Base-by-base conservation (phyloP, 129 eudicot genomes). In the Saussurea involucrata region DNA sequence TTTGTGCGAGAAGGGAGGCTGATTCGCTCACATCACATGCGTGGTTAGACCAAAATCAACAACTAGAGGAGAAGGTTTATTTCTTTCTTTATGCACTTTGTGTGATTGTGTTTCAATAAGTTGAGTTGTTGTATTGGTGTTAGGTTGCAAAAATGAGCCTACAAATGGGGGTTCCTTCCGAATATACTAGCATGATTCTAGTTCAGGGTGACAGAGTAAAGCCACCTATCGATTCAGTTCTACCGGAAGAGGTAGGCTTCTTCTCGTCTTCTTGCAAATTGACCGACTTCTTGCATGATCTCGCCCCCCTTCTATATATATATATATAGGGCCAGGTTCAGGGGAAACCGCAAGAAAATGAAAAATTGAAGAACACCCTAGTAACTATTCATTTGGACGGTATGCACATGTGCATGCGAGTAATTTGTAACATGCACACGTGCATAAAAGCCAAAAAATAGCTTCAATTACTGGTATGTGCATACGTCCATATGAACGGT, bases 91-190 rank as follows among this genome's bases (percentile, higher is more conserved):
- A 4, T 61, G 28, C 22, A 46, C 53, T 42, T 36, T 67, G 80
- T 68, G 72, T 24, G 66, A 25, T 58, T 81, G 34, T 49, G 20
- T 44, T 67, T 34, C 17, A 67, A 29, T 68, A n/a, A 25, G 13
- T 53, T 10, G 72, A 44, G 33, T 67, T 58, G 49, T 81, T 57
- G 11, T 18, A 22, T 44, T 72, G 63, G 55, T 76, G 63, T 8
- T 29, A 94, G 98, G 89, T 87, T 74, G 84, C 85, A 32, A 88
- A 90, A 71, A 66, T 88, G 84, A 95, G 99, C 87, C 57, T 90
- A 64, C 91, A 83, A 73, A 82, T 87, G 57, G 91, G 91, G 8
- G 70, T 92, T 76, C 90, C 92, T 66, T 95, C 90, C 5, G 99
- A 95, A 75, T 92, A 92, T 68, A 83, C 90, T 33, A 79, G 86